Percentiles rank a stretch among this genome's conserved stretches.
Evolutionary conservation across 495 filamentous ascomycete species (phyloP).

Genomic region (Immersiella caudata): DNA sequence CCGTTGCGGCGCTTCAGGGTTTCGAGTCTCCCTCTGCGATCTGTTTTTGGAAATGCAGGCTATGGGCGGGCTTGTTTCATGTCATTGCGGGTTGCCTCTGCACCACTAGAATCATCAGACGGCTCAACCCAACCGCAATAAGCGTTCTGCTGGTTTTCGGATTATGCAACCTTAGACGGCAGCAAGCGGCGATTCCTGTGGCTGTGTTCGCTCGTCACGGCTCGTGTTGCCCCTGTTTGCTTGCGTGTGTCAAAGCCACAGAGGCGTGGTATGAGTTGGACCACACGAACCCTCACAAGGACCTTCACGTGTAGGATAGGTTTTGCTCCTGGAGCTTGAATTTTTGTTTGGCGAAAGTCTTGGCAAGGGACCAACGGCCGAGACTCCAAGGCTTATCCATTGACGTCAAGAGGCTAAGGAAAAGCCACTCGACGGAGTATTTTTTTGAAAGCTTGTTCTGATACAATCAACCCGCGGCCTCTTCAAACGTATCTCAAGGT

Average conservation of each 20-base stretch:
- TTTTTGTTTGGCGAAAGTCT: neutral
- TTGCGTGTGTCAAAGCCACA: neutral
- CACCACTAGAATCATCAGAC: constrained; percentile 17
- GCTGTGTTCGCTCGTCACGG: constrained; percentile 1
- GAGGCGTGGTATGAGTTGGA: neutral
- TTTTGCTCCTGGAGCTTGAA: neutral
- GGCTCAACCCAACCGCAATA: neutral
- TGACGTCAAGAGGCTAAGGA: neutral
- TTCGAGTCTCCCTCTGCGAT: neutral
- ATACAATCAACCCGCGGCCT: no score
- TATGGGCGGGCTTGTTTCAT: constrained; percentile 18
- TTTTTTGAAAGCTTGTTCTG: neutral
- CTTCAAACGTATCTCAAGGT: no score
- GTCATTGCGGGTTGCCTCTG: constrained; percentile 16
- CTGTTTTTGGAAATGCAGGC: constrained; percentile 22
- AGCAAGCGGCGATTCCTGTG: constrained; percentile 5
- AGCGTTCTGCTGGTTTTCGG: neutral
- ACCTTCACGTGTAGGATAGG: neutral
- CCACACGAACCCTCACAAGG: neutral
- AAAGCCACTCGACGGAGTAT: neutral
- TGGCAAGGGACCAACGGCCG: neutral
- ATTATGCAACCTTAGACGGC: constrained; percentile 6
- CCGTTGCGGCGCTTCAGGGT: neutral
- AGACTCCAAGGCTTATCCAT: neutral
- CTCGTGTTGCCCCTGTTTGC: neutral